These are phyloP conservation scores for Kazachstania martiniae DNA, from an alignment of 805 yeast species.

Conservation along the genomic window DNA sequence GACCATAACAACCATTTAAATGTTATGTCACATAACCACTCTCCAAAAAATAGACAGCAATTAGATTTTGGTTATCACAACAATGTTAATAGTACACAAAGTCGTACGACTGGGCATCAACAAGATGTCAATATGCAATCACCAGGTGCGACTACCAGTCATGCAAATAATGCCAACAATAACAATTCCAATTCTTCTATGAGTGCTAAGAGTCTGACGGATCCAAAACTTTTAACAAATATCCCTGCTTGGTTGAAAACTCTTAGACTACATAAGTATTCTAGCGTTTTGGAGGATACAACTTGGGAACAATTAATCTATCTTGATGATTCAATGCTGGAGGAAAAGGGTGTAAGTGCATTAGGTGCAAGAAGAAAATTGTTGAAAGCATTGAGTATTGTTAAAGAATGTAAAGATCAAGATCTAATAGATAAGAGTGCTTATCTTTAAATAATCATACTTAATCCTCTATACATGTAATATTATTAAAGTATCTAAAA, in stretches of 20 bases:
- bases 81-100: no score
- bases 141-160: background rate
- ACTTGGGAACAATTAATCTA: conserved; percentile 73
- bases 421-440: conserved; percentile 27
- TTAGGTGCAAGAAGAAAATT: conserved; percentile 93
- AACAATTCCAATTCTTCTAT: conserved; percentile 22
- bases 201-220: conserved; percentile 42
- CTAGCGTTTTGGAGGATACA: conserved; percentile 64
- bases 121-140: background rate
- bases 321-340: conserved; percentile 57
- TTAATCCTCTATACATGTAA: no score
- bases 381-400: conserved; percentile 81
- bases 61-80: no score
- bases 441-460: no score
- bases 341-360: conserved; percentile 77
- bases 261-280: conserved; percentile 85
- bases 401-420: conserved; percentile 43
- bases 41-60: background rate
- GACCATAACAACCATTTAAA: background rate
- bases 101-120: no score
- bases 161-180: background rate
- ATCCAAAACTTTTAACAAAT: conserved; percentile 49
- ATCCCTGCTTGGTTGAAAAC: conserved; percentile 90
- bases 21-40: background rate
- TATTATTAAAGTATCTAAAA: background rate